Percentiles rank a stretch among this genome's conserved stretches.
These are phyloP conservation scores for Saturnispora kantuleensis DNA, from an alignment of 805 yeast genomes.

Conservation along the genomic window DNA sequence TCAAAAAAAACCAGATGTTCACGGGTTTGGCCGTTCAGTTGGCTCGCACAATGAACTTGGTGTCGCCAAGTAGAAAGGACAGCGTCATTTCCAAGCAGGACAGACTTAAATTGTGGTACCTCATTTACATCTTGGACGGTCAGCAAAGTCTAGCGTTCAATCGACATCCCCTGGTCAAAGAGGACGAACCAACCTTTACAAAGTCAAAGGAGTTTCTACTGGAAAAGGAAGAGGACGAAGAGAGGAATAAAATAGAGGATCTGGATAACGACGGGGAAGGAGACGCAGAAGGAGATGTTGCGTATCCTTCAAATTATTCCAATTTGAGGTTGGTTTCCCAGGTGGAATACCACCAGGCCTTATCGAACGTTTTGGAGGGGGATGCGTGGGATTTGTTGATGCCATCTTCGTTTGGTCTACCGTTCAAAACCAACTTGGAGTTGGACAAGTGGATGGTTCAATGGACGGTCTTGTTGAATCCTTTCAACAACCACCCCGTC, in stretches of 20 bases:
- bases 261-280: constrained; percentile 1
- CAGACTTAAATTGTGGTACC: constrained; percentile 53
- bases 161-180: constrained; percentile 45
- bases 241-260: constrained; percentile 1
- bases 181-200: constrained; percentile 34
- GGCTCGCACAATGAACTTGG: constrained; percentile 44
- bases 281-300: background rate
- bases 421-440: constrained; percentile 56
- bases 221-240: background rate
- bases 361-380: constrained; percentile 45
- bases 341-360: constrained; percentile 58
- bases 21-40: constrained; percentile 60
- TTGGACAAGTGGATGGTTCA: constrained; percentile 74
- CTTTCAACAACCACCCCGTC: constrained; percentile 38
- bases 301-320: constrained; percentile 21
- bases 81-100: constrained; percentile 24
- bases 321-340: constrained; percentile 57
- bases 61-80: constrained; percentile 17
- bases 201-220: constrained; percentile 33
- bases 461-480: constrained; percentile 62
- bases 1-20: constrained; percentile 53
- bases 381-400: constrained; percentile 52
- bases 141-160: constrained; percentile 56
- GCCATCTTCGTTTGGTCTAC: constrained; percentile 56
- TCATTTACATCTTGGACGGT: constrained; percentile 56